These are phyloP conservation scores for Plectosphaerella plurivora DNA, from an alignment of 2,329 filamentous ascomycete genomes.

Conservation along the genomic window DNA sequence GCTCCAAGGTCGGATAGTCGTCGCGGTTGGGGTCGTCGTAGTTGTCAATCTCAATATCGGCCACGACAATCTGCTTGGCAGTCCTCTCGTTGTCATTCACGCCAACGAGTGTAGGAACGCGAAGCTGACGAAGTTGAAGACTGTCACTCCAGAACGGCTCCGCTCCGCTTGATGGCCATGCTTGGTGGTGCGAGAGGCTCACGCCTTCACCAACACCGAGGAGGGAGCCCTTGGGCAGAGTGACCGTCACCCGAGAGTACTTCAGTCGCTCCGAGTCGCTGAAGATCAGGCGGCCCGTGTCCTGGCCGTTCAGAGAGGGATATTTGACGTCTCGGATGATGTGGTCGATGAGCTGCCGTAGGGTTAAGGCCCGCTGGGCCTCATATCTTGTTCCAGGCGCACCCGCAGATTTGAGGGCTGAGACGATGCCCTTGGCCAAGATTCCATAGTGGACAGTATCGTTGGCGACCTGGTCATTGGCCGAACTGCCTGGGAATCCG, in stretches of 20 bases:
- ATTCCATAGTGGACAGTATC: conserved; percentile 74
- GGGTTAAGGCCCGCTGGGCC: background rate
- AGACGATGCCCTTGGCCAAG: conserved; percentile 51
- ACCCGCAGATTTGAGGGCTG: conserved; percentile 46
- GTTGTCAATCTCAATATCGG: conserved; percentile 58
- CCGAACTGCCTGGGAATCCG: conserved; percentile 54
- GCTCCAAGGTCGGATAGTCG: conserved; percentile 52
- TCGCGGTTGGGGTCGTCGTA: conserved; percentile 37
- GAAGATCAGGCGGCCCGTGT: background rate
- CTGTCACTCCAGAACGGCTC: conserved; percentile 14
- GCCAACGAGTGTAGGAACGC: conserved; percentile 65
- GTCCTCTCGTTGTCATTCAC: conserved; percentile 67
- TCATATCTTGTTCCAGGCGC: conserved; percentile 3
- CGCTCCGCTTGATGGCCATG: background rate
- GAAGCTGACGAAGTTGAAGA: conserved; percentile 52
- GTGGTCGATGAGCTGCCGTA: background rate
- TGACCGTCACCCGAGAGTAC: conserved; percentile 47
- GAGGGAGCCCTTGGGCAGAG: conserved; percentile 65
- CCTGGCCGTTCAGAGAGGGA: background rate
- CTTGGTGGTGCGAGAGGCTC: conserved; percentile 31
- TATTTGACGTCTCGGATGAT: conserved; percentile 1
- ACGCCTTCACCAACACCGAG: conserved; percentile 60
- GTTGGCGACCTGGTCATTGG: conserved; percentile 55
- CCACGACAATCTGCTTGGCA: conserved; percentile 62
- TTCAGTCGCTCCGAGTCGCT: conserved; percentile 27